Evolutionary conservation across 2,329 filamentous ascomycete species (phyloP).

Genomic region (Diplodia corticola): DNA sequence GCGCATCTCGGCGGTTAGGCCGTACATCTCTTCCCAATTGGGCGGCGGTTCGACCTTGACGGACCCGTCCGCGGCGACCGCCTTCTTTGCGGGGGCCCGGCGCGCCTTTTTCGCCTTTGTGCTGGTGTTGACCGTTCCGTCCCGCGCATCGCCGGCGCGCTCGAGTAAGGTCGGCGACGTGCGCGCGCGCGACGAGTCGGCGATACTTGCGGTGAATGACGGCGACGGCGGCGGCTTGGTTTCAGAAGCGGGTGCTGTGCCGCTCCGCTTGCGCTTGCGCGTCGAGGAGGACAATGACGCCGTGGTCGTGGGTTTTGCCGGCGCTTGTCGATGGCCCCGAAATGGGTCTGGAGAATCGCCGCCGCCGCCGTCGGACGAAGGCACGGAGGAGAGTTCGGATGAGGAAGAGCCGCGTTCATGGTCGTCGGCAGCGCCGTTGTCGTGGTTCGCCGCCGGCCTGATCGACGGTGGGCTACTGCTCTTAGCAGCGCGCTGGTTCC

Average conservation of each 20-base stretch:
- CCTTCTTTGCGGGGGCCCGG: slow-evolving; percentile 39
- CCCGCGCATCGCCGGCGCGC: neutral
- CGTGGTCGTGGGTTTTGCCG: neutral
- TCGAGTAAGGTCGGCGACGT: neutral
- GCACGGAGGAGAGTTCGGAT: slow-evolving; percentile 36
- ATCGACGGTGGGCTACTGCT: slow-evolving; percentile 4
- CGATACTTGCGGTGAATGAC: slow-evolving; percentile 36
- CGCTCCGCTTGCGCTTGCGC: slow-evolving; percentile 53
- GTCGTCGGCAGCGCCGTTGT: neutral
- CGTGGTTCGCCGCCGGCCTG: neutral
- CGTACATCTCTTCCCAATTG: slow-evolving; percentile 84
- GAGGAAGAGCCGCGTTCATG: slow-evolving; percentile 25
- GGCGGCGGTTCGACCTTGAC: slow-evolving; percentile 63
- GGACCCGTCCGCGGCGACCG: slow-evolving; percentile 31
- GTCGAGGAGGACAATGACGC: slow-evolving; percentile 11
- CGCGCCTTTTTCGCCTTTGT: slow-evolving; percentile 36
- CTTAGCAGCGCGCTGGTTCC: slow-evolving; percentile 29
- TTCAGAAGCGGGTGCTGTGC: slow-evolving; percentile 33
- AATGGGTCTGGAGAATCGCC: slow-evolving; percentile 1
- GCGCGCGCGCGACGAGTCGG: slow-evolving; percentile 25
- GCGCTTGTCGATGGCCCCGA: neutral
- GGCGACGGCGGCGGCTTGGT: slow-evolving; percentile 17
- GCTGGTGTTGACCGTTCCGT: neutral
- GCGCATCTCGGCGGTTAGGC: slow-evolving; percentile 74
- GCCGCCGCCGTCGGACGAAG: slow-evolving; percentile 27